phyloP scores from a whole-genome alignment of 179 eudicot species.

The Patellifolia procumbens region DNA sequence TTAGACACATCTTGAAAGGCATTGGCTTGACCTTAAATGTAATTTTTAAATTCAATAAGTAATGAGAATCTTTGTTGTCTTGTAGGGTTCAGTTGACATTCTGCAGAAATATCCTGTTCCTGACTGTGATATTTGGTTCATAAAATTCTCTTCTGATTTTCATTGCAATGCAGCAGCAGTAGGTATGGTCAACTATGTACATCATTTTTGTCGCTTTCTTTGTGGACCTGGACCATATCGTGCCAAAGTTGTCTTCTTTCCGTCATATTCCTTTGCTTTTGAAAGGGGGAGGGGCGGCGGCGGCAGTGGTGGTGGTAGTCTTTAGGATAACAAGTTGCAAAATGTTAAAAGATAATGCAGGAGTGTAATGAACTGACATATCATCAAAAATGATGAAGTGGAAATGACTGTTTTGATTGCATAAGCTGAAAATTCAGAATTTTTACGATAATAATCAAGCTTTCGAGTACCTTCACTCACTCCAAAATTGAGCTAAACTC shows the following conservation, averaged over 20 bases:
- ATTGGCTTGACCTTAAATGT: too few relatives aligned
- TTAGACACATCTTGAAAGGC: neutral
- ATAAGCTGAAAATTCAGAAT: too few relatives aligned
- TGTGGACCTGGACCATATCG: neutral
- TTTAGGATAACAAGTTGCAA: neutral
- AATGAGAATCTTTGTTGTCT: neutral
- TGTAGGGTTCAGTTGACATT: conserved; percentile 88
- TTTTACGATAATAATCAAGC: too few relatives aligned
- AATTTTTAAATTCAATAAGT: neutral
- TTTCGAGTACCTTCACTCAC: too few relatives aligned
- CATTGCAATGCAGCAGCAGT: conserved; percentile 80
- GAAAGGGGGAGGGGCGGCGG: neutral
- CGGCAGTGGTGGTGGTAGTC: neutral
- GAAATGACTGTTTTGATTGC: too few relatives aligned
- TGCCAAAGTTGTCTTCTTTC: neutral
- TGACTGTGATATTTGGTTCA: conserved; percentile 98
- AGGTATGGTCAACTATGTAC: conserved; percentile 42
- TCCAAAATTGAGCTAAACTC: too few relatives aligned
- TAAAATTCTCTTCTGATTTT: conserved; percentile 93
- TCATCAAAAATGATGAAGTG: too few relatives aligned
- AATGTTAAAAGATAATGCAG: neutral
- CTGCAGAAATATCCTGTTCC: conserved; percentile 95
- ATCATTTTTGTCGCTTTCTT: neutral
- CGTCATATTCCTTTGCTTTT: neutral
- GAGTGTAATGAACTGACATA: too few relatives aligned